Base-by-base conservation (phyloP, 768 basidiomycete species). In the Suillus ampliporus region DNA sequence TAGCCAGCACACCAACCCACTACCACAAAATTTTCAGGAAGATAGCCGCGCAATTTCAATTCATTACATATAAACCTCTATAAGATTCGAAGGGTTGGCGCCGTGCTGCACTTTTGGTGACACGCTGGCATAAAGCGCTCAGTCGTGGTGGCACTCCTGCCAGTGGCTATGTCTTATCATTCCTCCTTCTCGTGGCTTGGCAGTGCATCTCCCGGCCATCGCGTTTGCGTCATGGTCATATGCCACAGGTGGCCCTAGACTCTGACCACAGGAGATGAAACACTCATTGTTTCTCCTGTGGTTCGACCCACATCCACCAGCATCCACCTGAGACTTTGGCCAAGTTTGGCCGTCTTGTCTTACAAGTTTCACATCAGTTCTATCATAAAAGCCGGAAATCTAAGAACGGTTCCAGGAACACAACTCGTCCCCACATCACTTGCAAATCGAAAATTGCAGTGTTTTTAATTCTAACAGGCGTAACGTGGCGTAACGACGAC, bases 401-500 rank as follows among this genome's bases (percentile, higher is more conserved):
- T n/a, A n/a, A n/a, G n/a, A n/a, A n/a, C n/a, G n/a, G n/a, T n/a
- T n/a, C n/a, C n/a, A n/a, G n/a, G n/a, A n/a, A n/a, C 23, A 40
- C 53, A 26, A 38, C 37, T 56, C 40, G 2, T 35, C 23, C 9
- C 35, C 50, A 17, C 19, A 51, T 51, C 19, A 10, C 26, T 19
- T 17, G 28, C 17, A 19, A 50, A 26, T 28, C 17, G 15, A 28
- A 48, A 26, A 28, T 26, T 23, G 9, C 8, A 51, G 50, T 19
- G 11, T 38, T 38, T 15, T 38, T n/a, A n/a, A n/a, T n/a, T 11
- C 19, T 31, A 31, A 11, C 48, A 51, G 50, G 48, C 31, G 31
- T 31, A 6, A 31, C n/a, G 7, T 6, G 2, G 44, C 21, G 57
- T 58, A 57, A 57, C 58, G 51, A 34, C 4, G 35, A 59, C 58